Evolutionary conservation across 495 filamentous ascomycete species (phyloP), one percentile per base, ranked within the genome.

Genomic region (Penicillium coffeae): DNA sequence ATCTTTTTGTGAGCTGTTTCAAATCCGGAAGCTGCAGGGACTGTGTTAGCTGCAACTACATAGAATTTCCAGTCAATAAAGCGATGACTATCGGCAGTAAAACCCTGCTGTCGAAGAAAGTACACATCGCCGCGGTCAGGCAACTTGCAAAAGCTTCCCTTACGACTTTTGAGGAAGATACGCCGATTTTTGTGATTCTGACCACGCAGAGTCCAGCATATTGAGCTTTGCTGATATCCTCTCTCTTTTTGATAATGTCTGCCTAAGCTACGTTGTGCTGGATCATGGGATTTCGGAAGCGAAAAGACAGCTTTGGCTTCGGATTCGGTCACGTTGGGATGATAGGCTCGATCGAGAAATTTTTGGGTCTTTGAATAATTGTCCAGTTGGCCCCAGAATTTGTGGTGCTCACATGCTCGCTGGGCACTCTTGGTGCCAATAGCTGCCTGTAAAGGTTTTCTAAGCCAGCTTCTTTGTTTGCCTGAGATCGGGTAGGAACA

Each of bases 11-110:
- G 58, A 9, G 54, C 46, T 47, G 57, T 47, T 38, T 62, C 60
- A 21, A 66, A 68, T 3, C 54, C 44, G 45, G 54, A 54, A 27
- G 63, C 63, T n/a, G 65, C 61, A 8, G 61, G 50, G 30, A 61
- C 59, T 3, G 64, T 70, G 48, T 68, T 65, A 14, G 51, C 38
- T 21, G 63, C 52, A 51, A 68, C 59, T 3, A 65, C 61, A 51
- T 62, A 66, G 45, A 68, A 70, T 1, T 48, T 57, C 52, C 52
- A 54, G 0, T 49, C 12, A 8, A 49, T 15, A 36, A 10, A 34
- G 5, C 7, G 22, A 20, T 13, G 1, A 34, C 14, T 30, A 32
- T 54, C 21, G 6, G 0, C 34, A 45, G 41, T 39, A 49, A 16
- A 9, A 14, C n/a, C 10, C 45, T 54, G 42, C 51, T 49, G 36